Base-by-base conservation (phyloP, 495 filamentous ascomycete species). In the Thermothielavioides terrestris region DNA sequence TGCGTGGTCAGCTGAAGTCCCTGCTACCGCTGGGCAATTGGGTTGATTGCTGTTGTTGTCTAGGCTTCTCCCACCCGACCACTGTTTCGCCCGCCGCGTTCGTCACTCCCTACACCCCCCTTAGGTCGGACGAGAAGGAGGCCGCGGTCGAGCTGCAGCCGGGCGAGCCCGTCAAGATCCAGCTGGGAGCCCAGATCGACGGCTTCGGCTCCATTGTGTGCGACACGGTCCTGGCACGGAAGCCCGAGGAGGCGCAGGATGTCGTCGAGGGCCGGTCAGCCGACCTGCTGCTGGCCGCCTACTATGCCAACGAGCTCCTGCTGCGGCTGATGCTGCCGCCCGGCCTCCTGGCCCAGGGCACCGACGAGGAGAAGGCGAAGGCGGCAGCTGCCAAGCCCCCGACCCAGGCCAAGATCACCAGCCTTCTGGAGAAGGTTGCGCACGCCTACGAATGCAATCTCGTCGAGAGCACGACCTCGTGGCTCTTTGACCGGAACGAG, bases 181-280 rank as follows among this genome's bases (percentile, higher is more conserved):
- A 97, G 57, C 81, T 98, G 9, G 92, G 92, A 59, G 92, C 91
- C 32, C 92, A 98, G 72, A 95, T 98, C 49, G 92, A 97, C 73
- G 92, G 92, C 40, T 91, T 97, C 65, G 88, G 89, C 60, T 84
- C 90, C 56, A 96, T 98, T 57, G 86, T 97, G 57, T 95, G 91
- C 73, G 88, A 97, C 68, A 91, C 88, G 36, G 77, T 96, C 53
- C 64, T 96, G 42, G 78, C 92, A 32, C 70, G 73, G 26, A 65
- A 75, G 37, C 76, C 80, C 55, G 77, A 81, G 35, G 65, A 75
- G 44, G 56, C 73, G 15, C 68, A 76, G 35, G 82, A 79, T 50
- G 73, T 75, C 49, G 59, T 90, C 51, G 73, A 78, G 37, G 86
- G 84, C 50, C 82, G 85, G 37, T 70, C 82, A 55, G 90, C 90